Evolutionary conservation across 2,329 filamentous ascomycete species (phyloP).

Genomic region (Exophiala sideris): DNA sequence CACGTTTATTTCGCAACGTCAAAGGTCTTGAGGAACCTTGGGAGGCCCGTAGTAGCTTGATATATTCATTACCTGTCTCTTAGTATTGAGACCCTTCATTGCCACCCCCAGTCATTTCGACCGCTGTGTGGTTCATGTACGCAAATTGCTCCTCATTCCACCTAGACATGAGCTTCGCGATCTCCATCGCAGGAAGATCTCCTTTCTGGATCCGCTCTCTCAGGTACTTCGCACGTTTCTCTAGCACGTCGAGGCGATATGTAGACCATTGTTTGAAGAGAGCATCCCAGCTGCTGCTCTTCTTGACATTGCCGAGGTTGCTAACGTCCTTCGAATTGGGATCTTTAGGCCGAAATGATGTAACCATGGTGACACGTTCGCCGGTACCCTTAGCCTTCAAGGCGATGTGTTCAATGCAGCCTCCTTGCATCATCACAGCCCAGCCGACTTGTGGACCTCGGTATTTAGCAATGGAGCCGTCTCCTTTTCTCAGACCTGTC

Average conservation of each 20-base stretch:
- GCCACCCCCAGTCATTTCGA: conserved; percentile 11
- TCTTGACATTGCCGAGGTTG: conserved; percentile 16
- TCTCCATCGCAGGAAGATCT: conserved; percentile 2
- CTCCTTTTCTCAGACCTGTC: conserved; percentile 29
- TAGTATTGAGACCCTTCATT: conserved; percentile 13
- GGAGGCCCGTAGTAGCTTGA: too few species aligned
- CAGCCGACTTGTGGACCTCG: conserved; percentile 28
- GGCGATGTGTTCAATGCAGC: conserved; percentile 30
- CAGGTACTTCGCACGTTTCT: conserved; percentile 9
- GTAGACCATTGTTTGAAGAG: conserved; percentile 17
- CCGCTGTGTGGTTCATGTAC: conserved; percentile 13
- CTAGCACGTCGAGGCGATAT: conserved; percentile 14
- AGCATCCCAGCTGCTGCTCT: conserved; percentile 11
- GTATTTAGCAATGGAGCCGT: conserved; percentile 24
- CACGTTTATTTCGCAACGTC: too few species aligned
- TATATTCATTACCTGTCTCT: neutral
- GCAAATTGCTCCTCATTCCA: conserved; percentile 16
- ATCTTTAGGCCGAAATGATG: conserved; percentile 29
- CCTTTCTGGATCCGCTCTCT: conserved; percentile 6
- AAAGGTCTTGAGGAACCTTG: too few species aligned
- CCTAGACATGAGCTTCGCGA: conserved; percentile 9
- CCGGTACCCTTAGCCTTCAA: conserved; percentile 27
- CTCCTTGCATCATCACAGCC: conserved; percentile 32
- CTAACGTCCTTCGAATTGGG: conserved; percentile 10
- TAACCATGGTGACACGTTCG: conserved; percentile 32